Conservation (phyloP, 768 basidiomycete species). For the Boletus pseudopeckii region DNA sequence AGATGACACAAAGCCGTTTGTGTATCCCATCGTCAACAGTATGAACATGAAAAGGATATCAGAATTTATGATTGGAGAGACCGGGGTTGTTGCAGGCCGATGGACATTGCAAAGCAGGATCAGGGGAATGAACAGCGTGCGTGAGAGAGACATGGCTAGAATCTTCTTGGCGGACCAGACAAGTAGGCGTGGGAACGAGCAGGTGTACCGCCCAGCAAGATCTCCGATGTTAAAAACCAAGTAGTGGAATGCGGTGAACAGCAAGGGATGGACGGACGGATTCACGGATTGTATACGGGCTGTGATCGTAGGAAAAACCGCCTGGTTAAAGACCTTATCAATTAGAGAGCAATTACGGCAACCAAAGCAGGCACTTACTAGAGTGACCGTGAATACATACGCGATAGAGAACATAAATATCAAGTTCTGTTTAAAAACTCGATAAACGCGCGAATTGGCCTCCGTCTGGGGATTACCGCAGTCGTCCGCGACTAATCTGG, state of each 20-base stretch:
- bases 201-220: background rate
- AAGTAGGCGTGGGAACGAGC: background rate
- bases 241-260: background rate
- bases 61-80: conserved; percentile 56
- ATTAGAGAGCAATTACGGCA: background rate
- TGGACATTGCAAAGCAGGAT: background rate
- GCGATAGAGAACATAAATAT: background rate
- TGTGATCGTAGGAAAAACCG: background rate
- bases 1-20: conserved; percentile 42
- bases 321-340: background rate
- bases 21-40: conserved; percentile 63
- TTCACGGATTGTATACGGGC: background rate
- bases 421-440: background rate
- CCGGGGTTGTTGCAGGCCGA: conserved; percentile 6
- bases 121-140: background rate
- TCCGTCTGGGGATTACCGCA: background rate
- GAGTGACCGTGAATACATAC: background rate
- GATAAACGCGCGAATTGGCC: background rate
- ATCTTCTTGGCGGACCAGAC: background rate
- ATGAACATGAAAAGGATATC: conserved; percentile 73
- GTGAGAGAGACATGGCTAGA: background rate
- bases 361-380: background rate
- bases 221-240: background rate
- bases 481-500: background rate
- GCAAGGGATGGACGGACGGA: background rate